A percentile compares a stretch with the other conserved stretches of the same genome.
Evolutionary conservation across 192 early-diverging fungal genomes (phyloP).

Genomic region (Dissophora globulifera): DNA sequence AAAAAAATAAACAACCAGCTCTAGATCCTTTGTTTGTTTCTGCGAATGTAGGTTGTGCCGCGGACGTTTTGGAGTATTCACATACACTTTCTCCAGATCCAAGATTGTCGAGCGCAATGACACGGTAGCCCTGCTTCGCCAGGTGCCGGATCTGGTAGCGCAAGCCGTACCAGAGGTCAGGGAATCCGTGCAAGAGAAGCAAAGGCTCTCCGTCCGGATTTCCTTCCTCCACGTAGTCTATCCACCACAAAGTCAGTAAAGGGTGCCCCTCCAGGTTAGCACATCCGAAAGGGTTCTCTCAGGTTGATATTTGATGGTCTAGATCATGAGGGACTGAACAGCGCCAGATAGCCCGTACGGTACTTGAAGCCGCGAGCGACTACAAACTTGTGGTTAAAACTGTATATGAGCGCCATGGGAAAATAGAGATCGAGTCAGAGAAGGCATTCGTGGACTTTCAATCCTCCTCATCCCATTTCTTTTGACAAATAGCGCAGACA

Average conservation of each 20-base stretch:
- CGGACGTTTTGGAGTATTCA: no score
- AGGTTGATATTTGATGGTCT: no score
- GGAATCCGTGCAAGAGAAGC: constrained; percentile 42
- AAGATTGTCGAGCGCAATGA: constrained; percentile 62
- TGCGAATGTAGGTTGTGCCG: no score
- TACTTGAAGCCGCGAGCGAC: neutral
- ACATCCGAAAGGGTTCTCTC: no score
- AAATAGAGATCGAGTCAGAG: no score
- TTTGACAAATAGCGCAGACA: no score
- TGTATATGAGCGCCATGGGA: neutral
- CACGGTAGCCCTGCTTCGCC: constrained; percentile 60
- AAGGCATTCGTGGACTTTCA: no score
- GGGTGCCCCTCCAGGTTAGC: no score
- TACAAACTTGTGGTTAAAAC: neutral
- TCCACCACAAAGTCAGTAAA: no score
- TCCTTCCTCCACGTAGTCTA: constrained; percentile 54
- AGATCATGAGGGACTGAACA: no score
- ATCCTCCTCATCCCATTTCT: no score
- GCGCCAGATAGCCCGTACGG: neutral
- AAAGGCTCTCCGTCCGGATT: constrained; percentile 8
- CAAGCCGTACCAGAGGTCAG: constrained; percentile 52
- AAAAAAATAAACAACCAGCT: no score
- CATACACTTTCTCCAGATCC: constrained; percentile 55
- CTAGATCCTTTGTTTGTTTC: neutral
- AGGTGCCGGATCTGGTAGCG: constrained; percentile 58